Base-by-base conservation (phyloP, 2,329 filamentous ascomycete species). In the Aureobasidium zeae region DNA sequence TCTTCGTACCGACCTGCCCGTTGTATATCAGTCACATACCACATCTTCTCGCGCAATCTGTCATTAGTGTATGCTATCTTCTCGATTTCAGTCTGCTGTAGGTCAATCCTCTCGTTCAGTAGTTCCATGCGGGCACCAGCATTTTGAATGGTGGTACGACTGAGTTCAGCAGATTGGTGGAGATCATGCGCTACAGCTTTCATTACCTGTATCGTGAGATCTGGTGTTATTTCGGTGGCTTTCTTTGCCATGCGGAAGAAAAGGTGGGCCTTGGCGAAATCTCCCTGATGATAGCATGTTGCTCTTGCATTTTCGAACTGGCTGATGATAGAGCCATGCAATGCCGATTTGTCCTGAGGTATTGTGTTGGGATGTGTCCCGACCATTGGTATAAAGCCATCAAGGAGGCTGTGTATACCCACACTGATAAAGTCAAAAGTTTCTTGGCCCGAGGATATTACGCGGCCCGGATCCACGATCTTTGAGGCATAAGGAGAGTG, bases 1-100 rank as follows among this genome's bases (percentile, higher is more conserved):
- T 93, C 83, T 48, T 91, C 85, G 55, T 95, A 96, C 8, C 80
- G 78, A 36, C 80, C 83, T 3, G 91, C 95, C 55, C 89, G 88
- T 49, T 86, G 82, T 20, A 96, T 88, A 60, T 95, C 87, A 1
- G 85, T 89, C 48, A 91, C 84, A 60, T 94, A 98, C 91, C 91
- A 98, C 85, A 96, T 94, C 70, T 96, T 96, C 60, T 94, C 85
- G 30, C 91, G 78, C 28, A 95, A 71, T 16, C 82, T 79, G 46
- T 80, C 77, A 26, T 91, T 17, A 12, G 30, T 44, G 6, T 42
- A 22, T 4, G 39, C 28, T 2, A 48, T 42, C 6, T 29, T 26
- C 9, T 44, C 28, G 8, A 47, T 33, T 17, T 48, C 31, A 16
- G 86, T 83, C 55, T 89, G 80, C 17, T 81, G 86, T 53, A 86